These are phyloP conservation scores for Xylaria sp. DNA, from an alignment of 2,329 filamentous ascomycete species.

Conservation along the genomic window DNA sequence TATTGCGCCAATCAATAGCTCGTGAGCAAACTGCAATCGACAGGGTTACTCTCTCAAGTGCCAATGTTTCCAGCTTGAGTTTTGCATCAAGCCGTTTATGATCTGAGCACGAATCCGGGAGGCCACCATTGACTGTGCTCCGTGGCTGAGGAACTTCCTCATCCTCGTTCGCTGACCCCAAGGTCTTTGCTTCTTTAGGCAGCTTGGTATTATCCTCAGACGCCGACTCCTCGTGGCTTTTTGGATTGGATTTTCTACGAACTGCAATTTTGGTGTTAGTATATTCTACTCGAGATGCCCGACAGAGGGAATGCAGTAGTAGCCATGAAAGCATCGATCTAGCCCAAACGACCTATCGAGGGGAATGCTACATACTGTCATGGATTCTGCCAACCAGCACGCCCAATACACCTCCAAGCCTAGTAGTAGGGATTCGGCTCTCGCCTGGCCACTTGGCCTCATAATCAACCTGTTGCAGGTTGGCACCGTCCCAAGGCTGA, in stretches of 20 bases:
- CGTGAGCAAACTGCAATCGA: conserved; percentile 72
- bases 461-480: conserved; percentile 68
- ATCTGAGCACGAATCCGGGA: neutral
- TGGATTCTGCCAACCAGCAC: conserved; percentile 71
- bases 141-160: neutral
- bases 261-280: conserved; percentile 17
- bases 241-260: conserved; percentile 26
- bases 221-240: conserved; percentile 22
- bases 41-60: conserved; percentile 76
- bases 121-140: neutral
- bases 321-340: neutral
- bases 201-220: conserved; percentile 12
- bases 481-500: conserved; percentile 65
- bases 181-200: neutral
- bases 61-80: conserved; percentile 71
- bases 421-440: conserved; percentile 63
- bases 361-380: conserved; percentile 57
- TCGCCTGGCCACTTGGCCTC: conserved; percentile 60
- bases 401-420: conserved; percentile 71
- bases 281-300: neutral
- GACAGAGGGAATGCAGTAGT: neutral
- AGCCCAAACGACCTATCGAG: no score
- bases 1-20: conserved; percentile 74
- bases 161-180: neutral
- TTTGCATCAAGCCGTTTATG: conserved; percentile 58